A percentile compares a stretch with the other conserved stretches of the same genome.
Evolutionary conservation across 139 green algal species (phyloP).

Genomic region (Coccomyxa sp.): DNA sequence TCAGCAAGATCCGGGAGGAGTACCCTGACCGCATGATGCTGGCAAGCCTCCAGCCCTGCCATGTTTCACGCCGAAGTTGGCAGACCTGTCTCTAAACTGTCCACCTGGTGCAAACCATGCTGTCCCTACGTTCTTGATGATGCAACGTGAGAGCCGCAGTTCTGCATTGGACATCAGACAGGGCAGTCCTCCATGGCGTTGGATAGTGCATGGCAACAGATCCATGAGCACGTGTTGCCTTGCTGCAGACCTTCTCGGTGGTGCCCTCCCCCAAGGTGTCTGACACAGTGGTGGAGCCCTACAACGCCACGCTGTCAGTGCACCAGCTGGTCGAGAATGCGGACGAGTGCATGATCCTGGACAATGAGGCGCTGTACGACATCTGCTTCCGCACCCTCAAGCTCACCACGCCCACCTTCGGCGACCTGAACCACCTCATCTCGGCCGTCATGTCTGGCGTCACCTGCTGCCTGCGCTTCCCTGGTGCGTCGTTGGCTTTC

Average conservation of each 20-base stretch:
- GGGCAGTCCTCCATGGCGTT: no score
- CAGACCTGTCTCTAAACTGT: no score
- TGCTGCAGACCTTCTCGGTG: slow-evolving; percentile 99
- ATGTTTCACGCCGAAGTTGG: no score
- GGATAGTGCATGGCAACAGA: no score
- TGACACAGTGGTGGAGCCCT: slow-evolving; percentile 99
- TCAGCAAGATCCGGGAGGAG: slow-evolving; percentile 98
- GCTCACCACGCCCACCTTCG: slow-evolving; percentile 97
- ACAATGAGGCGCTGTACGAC: slow-evolving; percentile 99
- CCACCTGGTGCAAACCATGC: no score
- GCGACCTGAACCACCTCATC: slow-evolving; percentile 98
- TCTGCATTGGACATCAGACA: no score
- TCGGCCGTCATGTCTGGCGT: slow-evolving; percentile 98
- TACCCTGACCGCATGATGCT: slow-evolving; percentile 16
- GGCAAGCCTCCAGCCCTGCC: not conserved
- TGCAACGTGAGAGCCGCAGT: no score
- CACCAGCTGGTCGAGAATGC: slow-evolving; percentile 99
- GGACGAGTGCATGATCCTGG: slow-evolving; percentile 99
- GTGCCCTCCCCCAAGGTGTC: slow-evolving; percentile 99
- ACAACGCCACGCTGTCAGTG: slow-evolving; percentile 99
- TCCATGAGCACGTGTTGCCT: no score
- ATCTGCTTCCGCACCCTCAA: slow-evolving; percentile 99
- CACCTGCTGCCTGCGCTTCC: slow-evolving; percentile 99
- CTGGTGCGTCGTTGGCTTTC: no score
- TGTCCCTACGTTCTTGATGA: no score